Conservation (phyloP, 2,329 filamentous ascomycete species). For the Nannizziopsis barbatae region DNA sequence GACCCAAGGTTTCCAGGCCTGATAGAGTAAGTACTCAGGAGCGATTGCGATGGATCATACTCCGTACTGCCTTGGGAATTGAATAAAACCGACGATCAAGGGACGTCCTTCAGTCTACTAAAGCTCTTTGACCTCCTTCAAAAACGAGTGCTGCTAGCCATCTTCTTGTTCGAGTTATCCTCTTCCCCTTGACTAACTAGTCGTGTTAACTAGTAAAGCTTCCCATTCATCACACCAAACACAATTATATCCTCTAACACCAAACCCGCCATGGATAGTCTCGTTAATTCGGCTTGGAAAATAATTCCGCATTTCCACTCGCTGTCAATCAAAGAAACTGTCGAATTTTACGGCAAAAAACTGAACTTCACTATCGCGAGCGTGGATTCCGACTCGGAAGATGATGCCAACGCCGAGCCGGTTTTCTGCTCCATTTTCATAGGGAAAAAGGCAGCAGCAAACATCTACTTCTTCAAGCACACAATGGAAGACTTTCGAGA, state of each 20-base stretch:
- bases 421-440: conserved; percentile 17
- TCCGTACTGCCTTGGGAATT: too few relatives aligned
- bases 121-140: too few relatives aligned
- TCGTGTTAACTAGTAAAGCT: too few relatives aligned
- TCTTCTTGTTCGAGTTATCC: neutral
- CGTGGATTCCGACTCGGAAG: conserved; percentile 12
- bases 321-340: conserved; percentile 13
- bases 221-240: neutral
- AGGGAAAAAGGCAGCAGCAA: conserved; percentile 17
- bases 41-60: too few relatives aligned
- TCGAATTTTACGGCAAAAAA: conserved; percentile 17
- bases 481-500: conserved; percentile 11
- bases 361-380: conserved; percentile 18
- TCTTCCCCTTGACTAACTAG: too few relatives aligned
- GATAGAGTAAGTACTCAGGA: too few relatives aligned
- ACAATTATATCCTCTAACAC: neutral
- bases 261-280: conserved; percentile 1
- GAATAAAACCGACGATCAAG: too few relatives aligned
- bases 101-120: too few relatives aligned
- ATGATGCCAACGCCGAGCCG: conserved; percentile 11
- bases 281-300: conserved; percentile 15
- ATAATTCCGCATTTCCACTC: conserved; percentile 18
- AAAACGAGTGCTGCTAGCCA: neutral
- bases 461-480: conserved; percentile 17
- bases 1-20: too few relatives aligned